Base-by-base conservation (phyloP, 2,329 filamentous ascomycete genomes). In the Alternaria postmessia region DNA sequence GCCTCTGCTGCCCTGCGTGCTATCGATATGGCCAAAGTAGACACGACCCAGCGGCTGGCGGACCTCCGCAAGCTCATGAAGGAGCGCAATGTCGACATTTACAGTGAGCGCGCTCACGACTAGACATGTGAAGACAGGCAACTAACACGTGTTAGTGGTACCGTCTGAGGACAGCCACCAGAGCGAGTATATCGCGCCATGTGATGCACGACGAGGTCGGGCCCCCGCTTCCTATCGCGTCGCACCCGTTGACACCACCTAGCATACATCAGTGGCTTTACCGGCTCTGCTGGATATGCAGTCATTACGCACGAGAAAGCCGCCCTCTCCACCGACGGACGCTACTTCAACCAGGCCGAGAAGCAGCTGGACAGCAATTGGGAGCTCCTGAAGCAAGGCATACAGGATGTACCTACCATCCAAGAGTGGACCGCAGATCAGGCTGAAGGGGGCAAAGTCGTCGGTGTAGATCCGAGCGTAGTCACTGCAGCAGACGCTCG, bases 91-190 rank as follows among this genome's bases (percentile, higher is more conserved):
- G 86, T 99, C 67, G 93, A 98, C 79, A 86, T 98, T 62, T 99
- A 99, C 83, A 90, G 94, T 97, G 89, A 42, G 44, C 42, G 20
- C n/a, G 24, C 26, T 18, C 46, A 12, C 18, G 20, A 24, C 20
- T 18, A 16, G 20, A 22, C 36, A 28, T 18, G 22, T 41, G 42
- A 53, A 24, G 26, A 54, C 43, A 44, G 12, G 48, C 22, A 65
- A 71, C 81, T 85, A 69, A 83, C 73, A 69, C 63, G 7, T 49
- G 28, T 43, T 76, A 98, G 94, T 99, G 75, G 87, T 98, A 7
- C 95, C 95, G 0, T 97, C 94, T 34, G 95, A 98, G 86, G 95
- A 99, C 78, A 94, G 92, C 76, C 95, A 99, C 78, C 92, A 94
- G 69, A 98, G 94, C 68, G 95, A 99, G 82, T 99, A 99, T 80